phyloP scores from a whole-genome alignment of 148 eudicot genomes.

The Fagopyrum tataricum region DNA sequence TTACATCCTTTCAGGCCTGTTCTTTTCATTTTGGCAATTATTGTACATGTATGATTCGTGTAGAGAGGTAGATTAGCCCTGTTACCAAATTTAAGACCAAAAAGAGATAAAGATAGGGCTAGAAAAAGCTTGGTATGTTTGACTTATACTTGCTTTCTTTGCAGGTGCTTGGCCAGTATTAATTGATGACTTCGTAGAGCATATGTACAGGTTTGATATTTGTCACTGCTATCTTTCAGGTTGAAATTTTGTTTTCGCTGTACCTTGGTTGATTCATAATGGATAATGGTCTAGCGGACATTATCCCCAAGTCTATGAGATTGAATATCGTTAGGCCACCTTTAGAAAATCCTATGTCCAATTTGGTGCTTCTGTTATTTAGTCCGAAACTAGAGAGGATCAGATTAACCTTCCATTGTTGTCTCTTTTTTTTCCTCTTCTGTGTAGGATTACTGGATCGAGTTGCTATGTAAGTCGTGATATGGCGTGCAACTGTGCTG shows the following conservation, averaged over 20 bases:
- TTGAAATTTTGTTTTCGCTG: background rate
- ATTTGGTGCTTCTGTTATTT: background rate
- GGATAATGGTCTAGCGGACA: background rate
- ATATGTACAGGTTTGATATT: conserved; percentile 64
- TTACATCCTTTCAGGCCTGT: background rate
- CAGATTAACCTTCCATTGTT: background rate
- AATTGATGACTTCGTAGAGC: conserved; percentile 86
- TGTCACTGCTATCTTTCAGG: background rate
- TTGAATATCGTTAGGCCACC: background rate
- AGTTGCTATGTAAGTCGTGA: conserved; percentile 25
- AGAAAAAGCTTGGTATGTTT: background rate
- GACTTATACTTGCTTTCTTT: background rate
- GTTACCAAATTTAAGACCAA: background rate
- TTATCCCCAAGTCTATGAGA: background rate
- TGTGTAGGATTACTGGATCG: conserved; percentile 52
- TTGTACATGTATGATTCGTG: background rate
- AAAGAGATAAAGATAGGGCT: background rate
- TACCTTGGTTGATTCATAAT: background rate
- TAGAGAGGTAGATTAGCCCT: background rate
- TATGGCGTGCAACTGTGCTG: conserved; percentile 43
- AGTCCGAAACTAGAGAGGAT: background rate
- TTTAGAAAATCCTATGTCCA: background rate
- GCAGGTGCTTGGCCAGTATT: conserved; percentile 96
- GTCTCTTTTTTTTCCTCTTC: background rate
- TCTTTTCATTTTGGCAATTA: background rate